These are phyloP conservation scores for Syzygium malaccense DNA, from an alignment of 441 rosid species.

Conservation along the genomic window DNA sequence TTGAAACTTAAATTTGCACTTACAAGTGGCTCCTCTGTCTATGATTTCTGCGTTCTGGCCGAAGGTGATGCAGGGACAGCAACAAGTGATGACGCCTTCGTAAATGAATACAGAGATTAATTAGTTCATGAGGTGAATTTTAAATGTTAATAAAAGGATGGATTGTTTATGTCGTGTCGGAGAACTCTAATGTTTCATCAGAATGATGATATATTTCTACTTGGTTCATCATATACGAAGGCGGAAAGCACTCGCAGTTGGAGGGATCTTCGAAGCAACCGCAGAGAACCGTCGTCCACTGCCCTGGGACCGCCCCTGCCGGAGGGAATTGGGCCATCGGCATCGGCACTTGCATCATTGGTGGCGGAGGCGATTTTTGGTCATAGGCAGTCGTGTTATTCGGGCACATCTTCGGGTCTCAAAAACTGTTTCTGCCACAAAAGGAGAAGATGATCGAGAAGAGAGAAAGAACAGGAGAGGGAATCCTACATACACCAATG, in stretches of 20 bases:
- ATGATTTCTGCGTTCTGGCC: conserved; percentile 8
- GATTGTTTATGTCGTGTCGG: background rate
- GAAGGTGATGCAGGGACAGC: conserved; percentile 7
- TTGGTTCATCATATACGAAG: background rate
- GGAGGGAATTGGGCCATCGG: background rate
- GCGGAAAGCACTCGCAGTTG: background rate
- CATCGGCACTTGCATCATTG: background rate
- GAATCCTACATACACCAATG: background rate
- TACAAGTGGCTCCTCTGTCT: conserved; percentile 6
- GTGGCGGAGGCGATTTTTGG: background rate
- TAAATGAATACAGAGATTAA: background rate
- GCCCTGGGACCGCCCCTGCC: background rate
- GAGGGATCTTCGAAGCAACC: background rate
- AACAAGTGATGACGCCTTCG: background rate
- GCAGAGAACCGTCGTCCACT: background rate
- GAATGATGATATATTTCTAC: background rate
- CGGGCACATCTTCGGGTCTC: background rate
- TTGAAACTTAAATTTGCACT: background rate
- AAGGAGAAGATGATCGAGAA: background rate
- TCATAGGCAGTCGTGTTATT: background rate
- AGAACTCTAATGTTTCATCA: background rate
- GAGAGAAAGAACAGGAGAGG: background rate
- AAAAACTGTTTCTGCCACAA: background rate
- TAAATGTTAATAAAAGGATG: background rate
- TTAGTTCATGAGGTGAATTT: background rate